Evolutionary conservation across 768 basidiomycete species (phyloP), one percentile per base, ranked within the genome.

Genomic region (Rhizopogon salebrosus): DNA sequence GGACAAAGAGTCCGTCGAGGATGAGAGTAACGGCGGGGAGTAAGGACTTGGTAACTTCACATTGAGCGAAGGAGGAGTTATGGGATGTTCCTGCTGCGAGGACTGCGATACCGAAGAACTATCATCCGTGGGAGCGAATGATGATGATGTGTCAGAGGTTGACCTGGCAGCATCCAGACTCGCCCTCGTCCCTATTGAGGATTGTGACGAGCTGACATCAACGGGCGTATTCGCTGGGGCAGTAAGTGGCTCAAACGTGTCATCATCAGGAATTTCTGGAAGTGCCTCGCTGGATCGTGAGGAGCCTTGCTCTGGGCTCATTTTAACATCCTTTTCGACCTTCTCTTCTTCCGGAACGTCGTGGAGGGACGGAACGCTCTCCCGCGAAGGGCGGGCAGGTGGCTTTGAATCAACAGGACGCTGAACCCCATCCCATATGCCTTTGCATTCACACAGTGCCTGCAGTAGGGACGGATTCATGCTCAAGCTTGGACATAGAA

Each of bases 401-500:
- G 46, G 48, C 1, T 22, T 36, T 7, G 16, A 16, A 20, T 18
- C 20, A 16, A 46, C 27, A 11, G 43, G 27, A 13, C 13, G 13
- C 31, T 53, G 48, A 36, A 53, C 59, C 18, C 61, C 74, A 34
- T 73, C 69, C 90, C 90, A 92, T 39, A 91, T 80, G 20, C 69
- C 77, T 51, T 82, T 75, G 8, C 78, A 78, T 64, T 92, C 89
- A 60, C 89, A 89, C 3, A 93, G 67, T 27, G 85, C 78, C 56
- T 85, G 78, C 59, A 93, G 67, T 24, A 92, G 63, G 1, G 84
- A 76, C 14, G 89, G 88, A 53, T 74, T 88, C 82, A 94, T 86
- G 62, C 79, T 83, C 63, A 94, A 68, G 64, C 84, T 92, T 6
- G 94, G 95, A 56, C 89, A 93, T 64, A 98, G 85, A 46, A 95